Evolutionary conservation across 2,329 filamentous ascomycete species (phyloP).

Genomic region (Hypocreales sp.): DNA sequence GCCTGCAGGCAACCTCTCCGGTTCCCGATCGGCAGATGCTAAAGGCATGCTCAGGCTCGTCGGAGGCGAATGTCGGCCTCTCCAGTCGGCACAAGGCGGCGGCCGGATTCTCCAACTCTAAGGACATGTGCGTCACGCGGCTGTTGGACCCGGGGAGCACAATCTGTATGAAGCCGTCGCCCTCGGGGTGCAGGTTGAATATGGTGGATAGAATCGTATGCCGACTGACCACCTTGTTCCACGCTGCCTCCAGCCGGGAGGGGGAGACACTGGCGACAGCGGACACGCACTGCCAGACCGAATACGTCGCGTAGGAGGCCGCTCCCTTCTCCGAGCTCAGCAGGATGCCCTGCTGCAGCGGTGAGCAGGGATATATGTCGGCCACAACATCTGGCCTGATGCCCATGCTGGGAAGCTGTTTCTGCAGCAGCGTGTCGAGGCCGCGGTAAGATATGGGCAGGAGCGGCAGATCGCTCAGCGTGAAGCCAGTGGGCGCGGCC

Average conservation of each 20-base stretch:
- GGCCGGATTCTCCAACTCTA: background rate
- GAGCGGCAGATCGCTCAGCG: constrained; percentile 18
- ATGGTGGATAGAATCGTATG: constrained; percentile 3
- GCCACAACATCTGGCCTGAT: constrained; percentile 2
- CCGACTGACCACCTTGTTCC: constrained; percentile 3
- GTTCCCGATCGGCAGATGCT: constrained; percentile 3
- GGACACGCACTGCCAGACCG: constrained; percentile 5
- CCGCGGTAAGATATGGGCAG: constrained; percentile 6
- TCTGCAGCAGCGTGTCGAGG: constrained; percentile 1
- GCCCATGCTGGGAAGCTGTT: constrained; percentile 2
- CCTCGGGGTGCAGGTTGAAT: constrained; percentile 4
- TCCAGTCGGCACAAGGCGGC: background rate
- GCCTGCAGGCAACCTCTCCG: constrained; percentile 8
- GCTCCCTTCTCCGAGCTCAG: constrained; percentile 13
- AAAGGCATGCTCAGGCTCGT: constrained; percentile 4
- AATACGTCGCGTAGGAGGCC: constrained; percentile 7
- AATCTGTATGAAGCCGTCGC: constrained; percentile 4
- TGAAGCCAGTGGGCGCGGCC: constrained; percentile 4
- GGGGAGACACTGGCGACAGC: constrained; percentile 1
- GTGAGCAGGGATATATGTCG: constrained; percentile 18
- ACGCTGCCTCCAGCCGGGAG: constrained; percentile 3
- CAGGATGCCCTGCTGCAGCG: constrained; percentile 20
- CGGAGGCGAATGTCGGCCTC: constrained; percentile 1
- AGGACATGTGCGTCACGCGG: background rate
- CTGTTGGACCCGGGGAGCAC: constrained; percentile 1